A percentile compares a stretch with the other conserved stretches of the same genome.
phyloP scores from a whole-genome alignment of 495 filamentous ascomycete genomes.

The Daldinia decipiens region DNA sequence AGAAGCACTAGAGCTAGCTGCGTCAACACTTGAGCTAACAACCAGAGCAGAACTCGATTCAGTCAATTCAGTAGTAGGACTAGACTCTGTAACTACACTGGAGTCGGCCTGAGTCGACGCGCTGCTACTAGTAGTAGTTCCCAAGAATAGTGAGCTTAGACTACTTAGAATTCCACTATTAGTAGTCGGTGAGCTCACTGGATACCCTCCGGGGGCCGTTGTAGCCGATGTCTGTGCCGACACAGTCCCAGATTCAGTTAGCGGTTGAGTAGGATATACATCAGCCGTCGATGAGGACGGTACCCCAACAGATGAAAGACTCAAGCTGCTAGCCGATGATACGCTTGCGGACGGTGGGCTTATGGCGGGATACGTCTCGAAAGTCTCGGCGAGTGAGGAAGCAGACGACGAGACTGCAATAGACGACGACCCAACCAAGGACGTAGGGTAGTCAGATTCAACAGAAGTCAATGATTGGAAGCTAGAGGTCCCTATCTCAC shows the following conservation, averaged over 20 bases:
- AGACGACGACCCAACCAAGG: conserved; percentile 15
- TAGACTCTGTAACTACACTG: not conserved
- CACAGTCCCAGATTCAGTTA: conserved; percentile 2
- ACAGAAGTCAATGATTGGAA: conserved; percentile 3
- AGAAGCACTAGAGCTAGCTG: conserved; percentile 13
- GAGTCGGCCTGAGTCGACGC: not conserved
- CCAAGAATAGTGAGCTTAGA: conserved; percentile 42
- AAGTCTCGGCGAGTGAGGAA: conserved; percentile 16
- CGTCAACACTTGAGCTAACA: conserved; percentile 9
- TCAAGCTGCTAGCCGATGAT: conserved; percentile 15
- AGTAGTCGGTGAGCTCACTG: conserved; percentile 34
- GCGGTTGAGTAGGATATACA: conserved; percentile 12
- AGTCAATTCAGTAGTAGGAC: not conserved
- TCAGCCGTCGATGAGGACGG: not conserved
- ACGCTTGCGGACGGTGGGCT: conserved; percentile 10
- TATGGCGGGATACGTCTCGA: conserved; percentile 18
- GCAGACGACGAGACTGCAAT: conserved; percentile 6
- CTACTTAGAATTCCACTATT: conserved; percentile 42
- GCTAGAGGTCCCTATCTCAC: conserved; percentile 5
- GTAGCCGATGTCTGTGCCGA: conserved; percentile 1
- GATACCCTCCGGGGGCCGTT: conserved; percentile 18
- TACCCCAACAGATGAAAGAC: conserved; percentile 10
- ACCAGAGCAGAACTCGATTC: conserved; percentile 8
- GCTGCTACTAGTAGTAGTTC: conserved; percentile 32
- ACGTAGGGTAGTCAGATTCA: conserved; percentile 6